These are phyloP conservation scores for Phlyctochytrium arcticum DNA, from an alignment of 192 early-diverging fungal genomes.

Conservation along the genomic window DNA sequence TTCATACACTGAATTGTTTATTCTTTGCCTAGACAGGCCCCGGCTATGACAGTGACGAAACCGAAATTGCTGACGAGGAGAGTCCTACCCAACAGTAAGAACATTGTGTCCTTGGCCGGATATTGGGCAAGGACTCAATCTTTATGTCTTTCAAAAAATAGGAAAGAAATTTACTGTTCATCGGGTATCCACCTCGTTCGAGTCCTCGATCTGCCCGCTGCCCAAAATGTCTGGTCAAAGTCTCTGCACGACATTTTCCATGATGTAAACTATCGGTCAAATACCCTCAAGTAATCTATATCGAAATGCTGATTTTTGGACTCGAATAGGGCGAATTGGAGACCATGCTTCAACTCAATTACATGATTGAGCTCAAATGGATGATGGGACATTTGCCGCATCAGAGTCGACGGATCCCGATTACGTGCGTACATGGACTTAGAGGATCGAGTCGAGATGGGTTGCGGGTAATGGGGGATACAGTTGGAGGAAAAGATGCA, in stretches of 20 bases:
- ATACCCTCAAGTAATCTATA: background rate
- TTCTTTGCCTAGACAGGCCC: too few species aligned
- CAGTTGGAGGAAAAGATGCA: background rate
- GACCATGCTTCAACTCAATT: conserved; percentile 30
- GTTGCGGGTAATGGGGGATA: background rate
- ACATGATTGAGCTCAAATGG: conserved; percentile 30
- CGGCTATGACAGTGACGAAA: conserved; percentile 2
- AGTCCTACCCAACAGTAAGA: background rate
- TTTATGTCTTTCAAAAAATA: background rate
- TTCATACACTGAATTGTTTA: too few species aligned
- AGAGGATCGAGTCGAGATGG: background rate
- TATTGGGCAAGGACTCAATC: background rate
- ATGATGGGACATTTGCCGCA: conserved; percentile 22
- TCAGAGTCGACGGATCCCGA: conserved; percentile 6
- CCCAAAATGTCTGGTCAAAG: conserved; percentile 18
- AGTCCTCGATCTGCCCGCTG: conserved; percentile 1
- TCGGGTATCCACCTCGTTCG: background rate
- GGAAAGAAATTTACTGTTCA: background rate
- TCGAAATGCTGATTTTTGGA: background rate
- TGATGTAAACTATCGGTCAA: background rate
- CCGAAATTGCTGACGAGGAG: background rate
- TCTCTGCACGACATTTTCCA: conserved; percentile 9
- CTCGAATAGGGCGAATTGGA: background rate
- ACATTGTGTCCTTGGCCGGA: background rate
- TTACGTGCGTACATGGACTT: conserved; percentile 25